Evolutionary conservation across 371 early-diverging fungal genomes (phyloP), one percentile per base, ranked within the genome.

Genomic region (Coemansia sp.): DNA sequence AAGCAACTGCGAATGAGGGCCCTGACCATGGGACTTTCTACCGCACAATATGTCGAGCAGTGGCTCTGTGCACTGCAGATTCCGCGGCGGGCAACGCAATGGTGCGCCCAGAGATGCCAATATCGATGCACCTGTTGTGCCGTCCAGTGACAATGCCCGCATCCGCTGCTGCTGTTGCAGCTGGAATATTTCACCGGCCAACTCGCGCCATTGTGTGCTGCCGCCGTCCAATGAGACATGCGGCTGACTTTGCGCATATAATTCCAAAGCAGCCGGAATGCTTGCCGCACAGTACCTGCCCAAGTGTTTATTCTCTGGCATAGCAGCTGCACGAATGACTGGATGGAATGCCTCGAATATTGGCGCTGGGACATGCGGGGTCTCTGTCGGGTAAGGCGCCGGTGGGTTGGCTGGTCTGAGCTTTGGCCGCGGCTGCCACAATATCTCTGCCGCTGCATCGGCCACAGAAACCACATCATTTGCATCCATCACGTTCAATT

Each of bases 321-420:
- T 16, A 7, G 6, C 40, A 3, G 5, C 25, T 16, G 42, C 25
- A 26, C 21, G 11, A 5, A 2, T 20, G 9, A 20, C n/a, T 12
- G 64, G 47, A 1, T 12, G 6, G 52, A 67, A 75, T 14, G 62
- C 16, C 1, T 12, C 12, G 47, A 56, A 57, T 9, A 9, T 5
- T 2, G 77, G 77, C n/a, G 18, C 30, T 8, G 77, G 77, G 6
- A 68, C 51, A 42, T 75, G 77, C 40, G 65, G 37, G 42, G 51
- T 11, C 5, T 56, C 73, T 2, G 47, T 33, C 23, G 77, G 77
- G 23, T 68, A 68, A 2, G 77, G 77, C 12, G 68, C 72, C n/a
- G 72, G 68, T 2, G 62, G 56, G 23, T 65, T 65, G 7, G 37
- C 26, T 11, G 64, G 12, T 37, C 71, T 67, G 23, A 69, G 59